Evolutionary conservation across 768 basidiomycete species (phyloP), one percentile per base, ranked within the genome.

Genomic region (Strobilomyces dryophilus): DNA sequence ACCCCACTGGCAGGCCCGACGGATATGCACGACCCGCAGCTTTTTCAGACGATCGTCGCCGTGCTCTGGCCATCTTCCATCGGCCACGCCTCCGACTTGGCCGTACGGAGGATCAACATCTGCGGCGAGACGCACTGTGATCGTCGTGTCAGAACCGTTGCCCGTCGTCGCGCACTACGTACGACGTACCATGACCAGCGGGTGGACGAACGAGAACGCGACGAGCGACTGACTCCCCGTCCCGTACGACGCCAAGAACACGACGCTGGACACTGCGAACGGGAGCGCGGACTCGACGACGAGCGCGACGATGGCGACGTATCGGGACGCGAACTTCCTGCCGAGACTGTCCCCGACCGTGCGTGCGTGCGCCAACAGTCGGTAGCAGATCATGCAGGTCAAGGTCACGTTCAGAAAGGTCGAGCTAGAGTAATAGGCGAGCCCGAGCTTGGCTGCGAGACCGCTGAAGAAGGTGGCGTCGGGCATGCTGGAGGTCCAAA

Each of bases 371-470:
- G 27, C 11, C 12, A 56, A 27, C 21, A 47, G 39, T 29, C 54
- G 54, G 39, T 45, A 53, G 20, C 48, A 49, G 15, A 60, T 54
- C 49, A 59, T 49, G 12, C 32, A 17, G 5, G 54, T 49, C 46
- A 55, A 42, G 5, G 46, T 43, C 11, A 49, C 53, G 8, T 55
- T 60, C 21, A 62, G 47, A 29, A 53, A 32, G 14, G 53, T 36
- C n/a, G 55, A 45, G 14, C 53, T 32, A 5, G 51, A 24, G n/a
- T 31, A 55, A 27, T 57, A 55, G 4, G 45, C 36, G 24, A 56
- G 36, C 1, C 40, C 58, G 1, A 53, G 21, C 11, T 27, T 49
- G 4, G 52, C 21, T 26, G 35, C 31, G 8, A 35, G 15, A 8
- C 59, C 53, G 7, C 20, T 27, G 44, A 49, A 57, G 21, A 60